phyloP scores from a whole-genome alignment of 2,329 filamentous ascomycete genomes.

The Fusarium globosum region DNA sequence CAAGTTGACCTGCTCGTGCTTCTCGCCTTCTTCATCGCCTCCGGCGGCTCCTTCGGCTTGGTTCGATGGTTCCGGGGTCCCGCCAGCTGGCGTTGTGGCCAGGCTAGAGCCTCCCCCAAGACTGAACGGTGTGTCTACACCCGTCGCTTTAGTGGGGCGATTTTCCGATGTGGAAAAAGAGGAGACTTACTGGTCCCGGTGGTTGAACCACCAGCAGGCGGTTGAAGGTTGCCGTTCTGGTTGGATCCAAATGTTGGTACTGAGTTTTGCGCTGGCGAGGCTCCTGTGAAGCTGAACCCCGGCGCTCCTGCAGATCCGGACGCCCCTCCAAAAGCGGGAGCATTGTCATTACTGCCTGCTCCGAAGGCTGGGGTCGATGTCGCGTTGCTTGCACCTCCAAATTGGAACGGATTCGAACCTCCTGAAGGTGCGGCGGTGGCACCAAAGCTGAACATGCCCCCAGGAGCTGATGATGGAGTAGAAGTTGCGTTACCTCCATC shows the following conservation, averaged over 20 bases:
- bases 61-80: constrained; percentile 67
- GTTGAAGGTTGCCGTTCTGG: constrained; percentile 54
- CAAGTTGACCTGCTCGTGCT: constrained; percentile 77
- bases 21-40: constrained; percentile 63
- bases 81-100: constrained; percentile 68
- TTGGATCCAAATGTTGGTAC: constrained; percentile 50
- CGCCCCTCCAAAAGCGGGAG: constrained; percentile 48
- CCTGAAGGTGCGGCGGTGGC: constrained; percentile 45
- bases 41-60: constrained; percentile 56
- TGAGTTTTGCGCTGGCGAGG: constrained; percentile 45
- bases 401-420: constrained; percentile 51
- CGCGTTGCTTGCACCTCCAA: constrained; percentile 48
- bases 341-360: constrained; percentile 36
- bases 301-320: constrained; percentile 47
- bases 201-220: constrained; percentile 57
- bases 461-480: constrained; percentile 35
- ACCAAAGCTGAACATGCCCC: constrained; percentile 54
- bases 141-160: constrained; percentile 60
- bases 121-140: constrained; percentile 65
- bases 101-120: constrained; percentile 70
- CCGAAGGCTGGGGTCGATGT: constrained; percentile 46
- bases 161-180: constrained; percentile 56
- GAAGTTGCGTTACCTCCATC: constrained; percentile 41
- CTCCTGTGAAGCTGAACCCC: constrained; percentile 55
- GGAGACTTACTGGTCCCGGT: constrained; percentile 60